Conservation (phyloP, 108 stramenopile species). For the Nitzschia putrida region DNA sequence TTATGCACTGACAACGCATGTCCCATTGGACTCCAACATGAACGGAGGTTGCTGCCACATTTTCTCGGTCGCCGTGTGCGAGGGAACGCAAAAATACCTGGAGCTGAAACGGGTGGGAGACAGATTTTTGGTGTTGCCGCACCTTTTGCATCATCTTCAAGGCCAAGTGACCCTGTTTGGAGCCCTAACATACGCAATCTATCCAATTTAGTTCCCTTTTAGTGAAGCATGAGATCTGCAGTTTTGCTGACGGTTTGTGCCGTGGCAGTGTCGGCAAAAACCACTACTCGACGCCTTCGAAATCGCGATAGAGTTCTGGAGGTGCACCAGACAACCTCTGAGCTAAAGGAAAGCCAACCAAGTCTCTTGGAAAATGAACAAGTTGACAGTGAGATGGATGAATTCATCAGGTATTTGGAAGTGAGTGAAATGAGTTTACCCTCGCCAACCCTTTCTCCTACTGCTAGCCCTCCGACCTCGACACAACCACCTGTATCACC, state of each 20-base stretch:
- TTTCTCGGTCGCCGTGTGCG: not conserved
- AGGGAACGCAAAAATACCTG: slow-evolving; percentile 3
- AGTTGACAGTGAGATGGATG: not conserved
- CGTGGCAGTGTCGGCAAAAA: not conserved
- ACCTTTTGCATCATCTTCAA: too few species aligned
- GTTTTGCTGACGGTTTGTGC: not conserved
- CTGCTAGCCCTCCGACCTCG: not conserved
- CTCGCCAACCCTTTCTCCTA: slow-evolving; percentile 1
- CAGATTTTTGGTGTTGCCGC: not conserved
- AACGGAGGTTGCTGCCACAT: slow-evolving; percentile 1
- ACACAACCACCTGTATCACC: not conserved
- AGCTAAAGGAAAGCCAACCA: not conserved
- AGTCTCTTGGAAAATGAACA: not conserved
- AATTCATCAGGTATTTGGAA: not conserved
- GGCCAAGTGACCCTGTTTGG: too few species aligned
- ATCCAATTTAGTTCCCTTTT: too few species aligned
- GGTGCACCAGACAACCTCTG: not conserved
- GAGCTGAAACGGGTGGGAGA: not conserved
- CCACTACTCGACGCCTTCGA: not conserved
- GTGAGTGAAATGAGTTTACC: not conserved
- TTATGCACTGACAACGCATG: not conserved
- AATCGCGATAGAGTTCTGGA: not conserved
- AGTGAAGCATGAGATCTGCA: not conserved
- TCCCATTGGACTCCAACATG: not conserved
- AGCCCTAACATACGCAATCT: too few species aligned